A percentile compares a stretch with the other conserved stretches of the same genome.
Evolutionary conservation across 495 filamentous ascomycete species (phyloP).

Genomic region (Hypoxylon cercidicola): DNA sequence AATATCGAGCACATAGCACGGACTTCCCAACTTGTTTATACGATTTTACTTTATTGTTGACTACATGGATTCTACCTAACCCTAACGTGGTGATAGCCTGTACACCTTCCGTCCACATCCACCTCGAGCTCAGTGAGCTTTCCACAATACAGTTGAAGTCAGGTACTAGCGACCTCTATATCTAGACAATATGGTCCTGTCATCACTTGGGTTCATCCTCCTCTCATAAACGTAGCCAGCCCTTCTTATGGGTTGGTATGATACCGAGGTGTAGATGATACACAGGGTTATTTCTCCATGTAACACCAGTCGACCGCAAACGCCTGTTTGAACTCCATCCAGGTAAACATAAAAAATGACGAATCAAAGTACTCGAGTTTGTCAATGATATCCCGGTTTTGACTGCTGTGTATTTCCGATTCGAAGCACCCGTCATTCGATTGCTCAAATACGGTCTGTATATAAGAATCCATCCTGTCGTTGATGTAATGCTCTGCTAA

Average conservation of each 20-base stretch:
- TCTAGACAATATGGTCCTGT: constrained; percentile 12
- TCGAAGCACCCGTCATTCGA: background rate
- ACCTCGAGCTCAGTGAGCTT: constrained; percentile 12
- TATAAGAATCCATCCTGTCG: background rate
- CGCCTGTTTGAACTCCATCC: constrained; percentile 29
- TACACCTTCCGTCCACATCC: constrained; percentile 23
- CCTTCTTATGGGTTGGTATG: background rate
- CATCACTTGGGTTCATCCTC: constrained; percentile 37
- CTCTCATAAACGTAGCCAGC: constrained; percentile 22
- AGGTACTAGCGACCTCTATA: constrained; percentile 9
- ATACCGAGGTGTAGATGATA: constrained; percentile 30
- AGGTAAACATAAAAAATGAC: constrained; percentile 6
- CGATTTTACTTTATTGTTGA: constrained; percentile 38
- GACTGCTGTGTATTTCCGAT: constrained; percentile 1
- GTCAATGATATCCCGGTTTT: constrained; percentile 22
- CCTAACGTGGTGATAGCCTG: constrained; percentile 34
- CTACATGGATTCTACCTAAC: constrained; percentile 32
- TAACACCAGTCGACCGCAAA: constrained; percentile 1
- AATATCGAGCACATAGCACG: background rate
- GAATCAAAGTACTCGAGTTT: constrained; percentile 4
- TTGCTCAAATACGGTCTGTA: background rate
- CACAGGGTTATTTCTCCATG: constrained; percentile 30
- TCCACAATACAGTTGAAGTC: background rate
- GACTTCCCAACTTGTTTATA: constrained; percentile 10
- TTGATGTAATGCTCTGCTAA: background rate